Base-by-base conservation (phyloP, 2,329 filamentous ascomycete genomes). In the Ustilaginoidea virens region DNA sequence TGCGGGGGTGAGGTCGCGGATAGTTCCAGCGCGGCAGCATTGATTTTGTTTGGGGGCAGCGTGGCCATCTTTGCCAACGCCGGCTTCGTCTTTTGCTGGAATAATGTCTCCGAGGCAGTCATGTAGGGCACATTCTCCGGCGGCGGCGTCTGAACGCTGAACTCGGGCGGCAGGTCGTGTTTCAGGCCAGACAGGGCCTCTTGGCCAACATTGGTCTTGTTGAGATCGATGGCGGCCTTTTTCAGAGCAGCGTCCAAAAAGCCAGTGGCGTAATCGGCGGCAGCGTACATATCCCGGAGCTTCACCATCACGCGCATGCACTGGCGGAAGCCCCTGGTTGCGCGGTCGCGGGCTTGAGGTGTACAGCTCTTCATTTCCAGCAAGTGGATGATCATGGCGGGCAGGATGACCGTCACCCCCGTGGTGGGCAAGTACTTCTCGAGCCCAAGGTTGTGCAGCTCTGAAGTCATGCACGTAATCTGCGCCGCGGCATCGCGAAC, bases 191-290 rank as follows among this genome's bases (percentile, higher is more conserved):
- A 44, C 23, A 48, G 41, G n/a, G 46, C 45, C 13, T 48, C 43
- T 10, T 45, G 48, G 5, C 46, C 43, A 11, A 48, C 41, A 27
- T 45, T 52, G 25, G 52, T n/a, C n/a, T n/a, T 48, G 28, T 55
- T 68, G 22, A 83, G 61, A 32, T 80, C 74, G 36, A 90, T 85
- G 32, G 80, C 74, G 7, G 82, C 82, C 57, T 92, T 92, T 36
- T 80, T 75, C 37, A 93, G 79, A 1, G 85, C 83, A 1, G 85
- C 83, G 48, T 92, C 82, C n/a, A 94, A 65, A 58, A 94, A 94
- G 3, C 81, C 81, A 1, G 81, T 87, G n/a, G 83, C 85, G 44
- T 90, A 93, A 51, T 94, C 86, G n/a, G 87, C 87, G 0, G 86
- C 85, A 1, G 85, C 76, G 45, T 96, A 94, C 17, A 85, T 81